Conservation (phyloP, 768 basidiomycete species). For the Agrocybe chaxingu region DNA sequence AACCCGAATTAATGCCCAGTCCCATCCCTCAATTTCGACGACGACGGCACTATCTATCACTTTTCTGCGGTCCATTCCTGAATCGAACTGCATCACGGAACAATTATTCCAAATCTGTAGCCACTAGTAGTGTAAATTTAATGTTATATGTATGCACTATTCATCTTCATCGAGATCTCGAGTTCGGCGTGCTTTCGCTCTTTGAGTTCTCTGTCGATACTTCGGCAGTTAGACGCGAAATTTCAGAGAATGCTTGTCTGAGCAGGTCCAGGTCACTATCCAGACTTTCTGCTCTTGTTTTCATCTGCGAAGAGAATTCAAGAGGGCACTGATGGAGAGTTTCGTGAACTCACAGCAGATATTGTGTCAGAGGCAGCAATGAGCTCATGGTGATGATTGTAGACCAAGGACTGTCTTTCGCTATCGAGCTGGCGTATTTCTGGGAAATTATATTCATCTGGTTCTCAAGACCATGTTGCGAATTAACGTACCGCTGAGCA, state of each 20-base stretch:
- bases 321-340: not conserved
- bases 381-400: constrained; percentile 94
- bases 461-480: no score
- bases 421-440: constrained; percentile 87
- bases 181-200: not conserved
- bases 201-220: constrained; percentile 44
- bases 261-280: constrained; percentile 83
- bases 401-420: constrained; percentile 88
- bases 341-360: constrained; percentile 53
- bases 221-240: constrained; percentile 73
- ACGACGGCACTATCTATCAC: no score
- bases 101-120: not conserved
- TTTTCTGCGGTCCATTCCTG: no score
- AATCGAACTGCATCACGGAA: no score
- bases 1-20: not conserved
- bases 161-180: not conserved
- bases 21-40: no score
- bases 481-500: constrained; percentile 54
- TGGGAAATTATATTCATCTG: constrained; percentile 20
- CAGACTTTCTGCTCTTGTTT: constrained; percentile 78
- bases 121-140: not conserved
- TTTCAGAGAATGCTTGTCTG: constrained; percentile 79
- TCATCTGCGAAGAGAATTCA: constrained; percentile 56
- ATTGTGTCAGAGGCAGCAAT: constrained; percentile 94
- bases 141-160: not conserved